phyloP scores from a whole-genome alignment of 2,329 filamentous ascomycete species.

The Rutstroemia sp. region DNA sequence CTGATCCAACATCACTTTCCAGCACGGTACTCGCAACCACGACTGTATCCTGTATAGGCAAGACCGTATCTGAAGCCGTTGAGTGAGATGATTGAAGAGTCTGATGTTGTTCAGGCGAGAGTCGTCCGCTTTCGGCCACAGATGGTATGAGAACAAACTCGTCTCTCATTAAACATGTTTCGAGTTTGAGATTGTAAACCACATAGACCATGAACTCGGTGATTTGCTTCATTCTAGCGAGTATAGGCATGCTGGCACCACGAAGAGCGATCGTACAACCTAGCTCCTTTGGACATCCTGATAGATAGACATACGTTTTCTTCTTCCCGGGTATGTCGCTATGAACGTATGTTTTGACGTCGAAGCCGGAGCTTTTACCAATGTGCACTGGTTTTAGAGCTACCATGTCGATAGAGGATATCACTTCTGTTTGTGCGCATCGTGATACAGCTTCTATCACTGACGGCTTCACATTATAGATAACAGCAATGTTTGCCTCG shows the following conservation, averaged over 20 bases:
- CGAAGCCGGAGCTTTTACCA: conserved; percentile 77
- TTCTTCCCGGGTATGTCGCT: conserved; percentile 64
- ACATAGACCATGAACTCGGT: conserved; percentile 99
- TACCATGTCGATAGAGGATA: conserved; percentile 92
- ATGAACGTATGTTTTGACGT: conserved; percentile 92
- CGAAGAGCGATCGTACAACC: conserved; percentile 92
- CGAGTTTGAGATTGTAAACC: conserved; percentile 92
- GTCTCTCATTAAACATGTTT: conserved; percentile 89
- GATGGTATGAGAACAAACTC: conserved; percentile 80
- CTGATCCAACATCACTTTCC: conserved; percentile 16
- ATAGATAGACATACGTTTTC: conserved; percentile 94
- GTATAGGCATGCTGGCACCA: conserved; percentile 62
- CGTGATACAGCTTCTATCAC: conserved; percentile 92
- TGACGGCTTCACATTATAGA: conserved; percentile 92
- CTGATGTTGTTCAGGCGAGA: conserved; percentile 30
- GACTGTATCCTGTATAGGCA: conserved; percentile 12
- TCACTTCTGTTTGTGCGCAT: conserved; percentile 85
- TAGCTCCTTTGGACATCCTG: conserved; percentile 79
- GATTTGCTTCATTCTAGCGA: conserved; percentile 81
- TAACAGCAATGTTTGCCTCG: conserved; percentile 84
- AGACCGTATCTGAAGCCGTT: conserved; percentile 2
- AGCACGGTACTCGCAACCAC: conserved; percentile 22
- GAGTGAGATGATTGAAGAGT: conserved; percentile 10
- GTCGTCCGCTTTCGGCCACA: conserved; percentile 41
- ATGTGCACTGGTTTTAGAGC: conserved; percentile 66